These are phyloP conservation scores for Skeletonema costatum DNA, from an alignment of 108 stramenopile genomes.

Conservation along the genomic window DNA sequence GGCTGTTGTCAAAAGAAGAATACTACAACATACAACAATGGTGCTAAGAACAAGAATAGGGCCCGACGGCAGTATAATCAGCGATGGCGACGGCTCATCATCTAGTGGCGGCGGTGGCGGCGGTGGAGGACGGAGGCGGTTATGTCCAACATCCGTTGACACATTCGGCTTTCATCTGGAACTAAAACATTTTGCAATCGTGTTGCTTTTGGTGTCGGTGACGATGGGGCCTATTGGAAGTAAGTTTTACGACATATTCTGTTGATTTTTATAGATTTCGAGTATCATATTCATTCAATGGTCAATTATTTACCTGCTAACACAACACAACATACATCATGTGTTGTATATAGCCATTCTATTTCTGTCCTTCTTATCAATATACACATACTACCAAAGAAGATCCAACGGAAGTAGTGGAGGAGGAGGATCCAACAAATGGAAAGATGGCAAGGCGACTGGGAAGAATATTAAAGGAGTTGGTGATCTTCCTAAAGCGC, in stretches of 20 bases:
- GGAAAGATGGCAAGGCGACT: conserved; percentile 49
- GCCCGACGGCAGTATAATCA: conserved; percentile 42
- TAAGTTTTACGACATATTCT: not conserved
- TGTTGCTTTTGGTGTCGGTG: conserved; percentile 34
- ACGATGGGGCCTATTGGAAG: conserved; percentile 40
- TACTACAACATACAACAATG: not conserved
- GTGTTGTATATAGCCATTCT: not conserved
- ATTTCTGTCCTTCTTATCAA: conserved; percentile 34
- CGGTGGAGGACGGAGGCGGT: conserved; percentile 13
- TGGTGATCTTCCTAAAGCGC: conserved; percentile 45
- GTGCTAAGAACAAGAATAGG: conserved; percentile 23
- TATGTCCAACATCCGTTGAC: conserved; percentile 32
- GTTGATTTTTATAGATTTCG: too few species aligned
- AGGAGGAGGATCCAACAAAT: conserved; percentile 14
- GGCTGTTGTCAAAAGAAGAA: not conserved
- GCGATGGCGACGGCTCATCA: conserved; percentile 29
- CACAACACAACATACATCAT: not conserved
- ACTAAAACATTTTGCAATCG: conserved; percentile 40
- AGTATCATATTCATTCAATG: not conserved
- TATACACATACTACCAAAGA: conserved; percentile 30
- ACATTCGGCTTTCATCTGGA: conserved; percentile 50
- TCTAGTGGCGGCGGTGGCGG: not conserved
- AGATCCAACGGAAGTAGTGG: conserved; percentile 24
- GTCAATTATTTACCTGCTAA: not conserved
- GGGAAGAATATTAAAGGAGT: conserved; percentile 50